Evolutionary conservation across 2,329 filamentous ascomycete species (phyloP).

Genomic region (Grosmannia clavigera): DNA sequence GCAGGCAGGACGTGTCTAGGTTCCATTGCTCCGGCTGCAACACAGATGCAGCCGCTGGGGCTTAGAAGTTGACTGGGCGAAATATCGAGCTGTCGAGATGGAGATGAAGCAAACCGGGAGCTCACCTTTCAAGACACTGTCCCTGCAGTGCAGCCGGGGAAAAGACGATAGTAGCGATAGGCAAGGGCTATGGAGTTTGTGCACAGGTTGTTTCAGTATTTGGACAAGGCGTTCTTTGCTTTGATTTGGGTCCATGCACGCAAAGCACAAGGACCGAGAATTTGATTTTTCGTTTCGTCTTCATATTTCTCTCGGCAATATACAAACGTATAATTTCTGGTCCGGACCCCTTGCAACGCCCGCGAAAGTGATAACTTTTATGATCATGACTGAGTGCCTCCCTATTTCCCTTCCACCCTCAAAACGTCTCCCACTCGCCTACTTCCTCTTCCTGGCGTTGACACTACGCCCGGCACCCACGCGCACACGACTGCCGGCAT

Average conservation of each 20-base stretch:
- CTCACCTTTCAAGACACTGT: too few species aligned
- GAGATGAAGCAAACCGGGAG: too few species aligned
- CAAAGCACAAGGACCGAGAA: neutral
- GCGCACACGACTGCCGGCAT: constrained; percentile 53
- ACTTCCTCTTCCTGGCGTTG: constrained; percentile 60
- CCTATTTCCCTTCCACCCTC: too few species aligned
- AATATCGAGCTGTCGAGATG: too few species aligned
- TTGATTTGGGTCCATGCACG: too few species aligned
- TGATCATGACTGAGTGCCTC: too few species aligned
- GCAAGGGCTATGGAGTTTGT: neutral
- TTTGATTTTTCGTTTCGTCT: neutral
- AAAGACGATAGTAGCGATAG: neutral
- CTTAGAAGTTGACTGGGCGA: too few species aligned
- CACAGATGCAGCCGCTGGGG: too few species aligned
- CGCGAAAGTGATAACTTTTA: too few species aligned
- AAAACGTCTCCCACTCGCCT: constrained; percentile 8
- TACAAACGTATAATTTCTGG: neutral
- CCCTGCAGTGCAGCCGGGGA: too few species aligned
- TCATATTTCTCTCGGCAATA: neutral
- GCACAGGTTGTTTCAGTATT: neutral
- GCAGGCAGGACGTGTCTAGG: neutral
- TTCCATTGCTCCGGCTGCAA: neutral
- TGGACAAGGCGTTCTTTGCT: neutral
- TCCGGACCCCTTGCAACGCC: too few species aligned
- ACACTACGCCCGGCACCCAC: constrained; percentile 79